Base-by-base conservation (phyloP, 2,329 filamentous ascomycete species). In the Aspergillus viridinutans region DNA sequence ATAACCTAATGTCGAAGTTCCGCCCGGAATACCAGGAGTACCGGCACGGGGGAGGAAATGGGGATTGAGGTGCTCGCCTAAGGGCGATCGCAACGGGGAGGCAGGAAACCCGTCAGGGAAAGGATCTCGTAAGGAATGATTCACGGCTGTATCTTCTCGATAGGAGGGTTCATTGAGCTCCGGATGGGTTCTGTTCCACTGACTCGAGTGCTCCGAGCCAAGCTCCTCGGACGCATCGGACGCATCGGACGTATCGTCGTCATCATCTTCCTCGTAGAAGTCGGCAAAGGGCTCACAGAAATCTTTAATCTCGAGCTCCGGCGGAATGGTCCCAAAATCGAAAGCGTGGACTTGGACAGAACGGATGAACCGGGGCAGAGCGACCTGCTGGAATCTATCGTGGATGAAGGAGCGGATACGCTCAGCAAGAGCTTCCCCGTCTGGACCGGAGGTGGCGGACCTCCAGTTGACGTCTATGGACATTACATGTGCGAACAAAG, bases 381-480 rank as follows among this genome's bases (percentile, higher is more conserved):
- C 84, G 61, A 97, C 88, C 59, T 91, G 86, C 77, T 99, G 94
- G 76, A 99, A 99, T 69, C 92, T 94, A 71, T 91, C 88, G 76
- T 99, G 91, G 67, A 99, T 90, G 77, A 99, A 99, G 68, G 87
- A 86, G 63, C 93, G 90, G 75, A 99, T 96, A 61, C 83, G 84
- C 71, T 92, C 88, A 50, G 93, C 92, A 59, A 97, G 86, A 54
- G 85, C 89, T 62, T 87, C 83, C 55, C 94, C 93, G 75, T 97
- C 93, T 50, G 91, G 85, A 28, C 94, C 94, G 60, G 86, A 87
- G 23, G 93, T 97, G 70, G 97, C 85, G 61, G 89, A 89, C 69
- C 94, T 88, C 94, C 94, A 99, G 76, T 96, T 92, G 73, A 99
- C 88, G 71, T 97, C 92, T 79, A 99, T 93, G 66, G 94, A 97